These are phyloP conservation scores for Cucurbita maxima DNA, from an alignment of 306 rosid genomes.

Conservation along the genomic window DNA sequence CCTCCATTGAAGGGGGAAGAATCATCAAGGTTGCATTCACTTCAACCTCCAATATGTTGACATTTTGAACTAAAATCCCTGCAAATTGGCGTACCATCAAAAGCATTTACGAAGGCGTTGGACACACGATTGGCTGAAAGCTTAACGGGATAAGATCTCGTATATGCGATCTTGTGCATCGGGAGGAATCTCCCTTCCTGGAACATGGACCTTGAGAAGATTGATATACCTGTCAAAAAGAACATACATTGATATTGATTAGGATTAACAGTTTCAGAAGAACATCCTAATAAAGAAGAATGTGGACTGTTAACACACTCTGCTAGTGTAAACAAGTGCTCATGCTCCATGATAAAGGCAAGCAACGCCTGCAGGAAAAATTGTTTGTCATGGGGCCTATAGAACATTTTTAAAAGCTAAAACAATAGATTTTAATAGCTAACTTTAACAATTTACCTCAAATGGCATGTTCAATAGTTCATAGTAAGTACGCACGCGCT, in stretches of 20 bases:
- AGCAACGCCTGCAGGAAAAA: slow-evolving; percentile 63
- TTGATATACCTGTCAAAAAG: slow-evolving; percentile 51
- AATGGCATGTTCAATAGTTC: slow-evolving; percentile 97
- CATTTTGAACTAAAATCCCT: background rate
- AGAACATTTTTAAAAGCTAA: background rate
- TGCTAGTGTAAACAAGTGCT: slow-evolving; percentile 46
- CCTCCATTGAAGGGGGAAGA: background rate
- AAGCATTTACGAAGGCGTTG: slow-evolving; percentile 4
- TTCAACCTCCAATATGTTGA: background rate
- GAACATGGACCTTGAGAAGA: slow-evolving; percentile 83
- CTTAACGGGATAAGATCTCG: slow-evolving; percentile 36
- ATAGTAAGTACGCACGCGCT: slow-evolving; percentile 85
- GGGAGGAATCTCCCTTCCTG: slow-evolving; percentile 78
- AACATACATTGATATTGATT: background rate
- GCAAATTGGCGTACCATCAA: background rate
- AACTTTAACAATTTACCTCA: slow-evolving; percentile 52
- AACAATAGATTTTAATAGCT: background rate
- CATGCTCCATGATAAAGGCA: slow-evolving; percentile 87
- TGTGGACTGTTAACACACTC: slow-evolving; percentile 49
- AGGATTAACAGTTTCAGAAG: background rate
- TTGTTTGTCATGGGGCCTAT: slow-evolving; percentile 12
- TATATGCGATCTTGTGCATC: slow-evolving; percentile 64
- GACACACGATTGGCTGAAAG: too few relatives aligned
- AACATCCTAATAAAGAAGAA: background rate
- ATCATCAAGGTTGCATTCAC: background rate